Base-by-base conservation (phyloP, 495 filamentous ascomycete genomes). In the Filosporella fistucella region DNA sequence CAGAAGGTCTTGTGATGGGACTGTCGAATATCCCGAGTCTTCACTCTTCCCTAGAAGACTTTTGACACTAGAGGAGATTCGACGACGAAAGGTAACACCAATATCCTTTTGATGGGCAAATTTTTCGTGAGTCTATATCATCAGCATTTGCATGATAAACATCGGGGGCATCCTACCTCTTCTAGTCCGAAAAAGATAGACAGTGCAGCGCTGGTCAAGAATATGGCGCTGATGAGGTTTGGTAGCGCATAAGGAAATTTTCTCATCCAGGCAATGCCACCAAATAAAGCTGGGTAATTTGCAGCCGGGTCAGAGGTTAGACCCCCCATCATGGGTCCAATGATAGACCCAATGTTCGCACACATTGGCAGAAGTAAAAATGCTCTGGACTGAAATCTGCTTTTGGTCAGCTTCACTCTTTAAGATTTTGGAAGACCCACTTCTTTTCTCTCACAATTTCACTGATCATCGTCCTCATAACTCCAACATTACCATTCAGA, bases 291-390 rank as follows among this genome's bases (percentile, higher is more conserved):
- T 0, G 87, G 86, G 54, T 85, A 89, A 46, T 71, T 82, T 14
- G 68, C 74, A 3, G 87, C 84, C 1, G 83, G 87, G 60, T 93
- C 85, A 13, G 86, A 80, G 25, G 90, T 69, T 52, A 89, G 57
- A 22, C 88, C 86, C 41, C 87, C 87, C 42, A 88, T 69, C 9
- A 86, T 71, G 55, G 82, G 83, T n/a, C 86, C 87, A 53, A 89
- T 77, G 46, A 90, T 81, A 25, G 84, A 75, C 2, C 86, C 88
- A 49, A 89, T 74, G 57, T 91, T 91, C 51, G 87, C 89, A 33
- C 80, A 85, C 74, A 91, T 82, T 0, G 89, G 89, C 42, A 95
- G 58, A n/a, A 93, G 65, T 26, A 91, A 60, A 47, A 93, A 91
- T 0, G 88, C 88, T 24, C 86, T 72, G 12, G 79, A 81, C 67